Percentiles rank a stretch among this genome's conserved stretches.
Conservation (phyloP, 2,329 filamentous ascomycete species). For the Drechmeria coniospora region DNA sequence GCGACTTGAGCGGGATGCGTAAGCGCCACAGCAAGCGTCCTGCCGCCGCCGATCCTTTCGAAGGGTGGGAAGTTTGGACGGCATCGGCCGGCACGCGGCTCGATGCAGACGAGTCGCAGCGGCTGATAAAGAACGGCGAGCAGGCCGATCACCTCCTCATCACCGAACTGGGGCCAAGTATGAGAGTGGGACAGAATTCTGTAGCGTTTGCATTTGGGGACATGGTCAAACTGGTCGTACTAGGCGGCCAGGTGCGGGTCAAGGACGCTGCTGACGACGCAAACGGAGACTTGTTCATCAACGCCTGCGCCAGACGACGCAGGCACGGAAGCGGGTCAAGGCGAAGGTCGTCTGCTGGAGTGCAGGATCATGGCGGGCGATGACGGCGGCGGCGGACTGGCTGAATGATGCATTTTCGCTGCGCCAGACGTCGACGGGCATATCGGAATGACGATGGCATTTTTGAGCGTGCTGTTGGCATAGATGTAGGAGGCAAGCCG, state of each 20-base stretch:
- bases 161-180: conserved; percentile 48
- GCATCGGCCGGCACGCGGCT: conserved; percentile 28
- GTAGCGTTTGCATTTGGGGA: conserved; percentile 60
- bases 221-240: conserved; percentile 52
- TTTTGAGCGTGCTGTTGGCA: too few relatives aligned
- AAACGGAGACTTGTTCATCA: conserved; percentile 16
- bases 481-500: too few relatives aligned
- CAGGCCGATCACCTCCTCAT: conserved; percentile 44
- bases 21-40: conserved; percentile 14
- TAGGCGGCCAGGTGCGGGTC: conserved; percentile 48
- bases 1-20: conserved; percentile 10
- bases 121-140: conserved; percentile 25
- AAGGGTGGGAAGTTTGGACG: conserved; percentile 40
- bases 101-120: conserved; percentile 28
- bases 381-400: too few relatives aligned
- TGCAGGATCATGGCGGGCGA: too few relatives aligned
- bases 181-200: conserved; percentile 44
- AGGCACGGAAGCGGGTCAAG: conserved; percentile 12
- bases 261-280: conserved; percentile 23
- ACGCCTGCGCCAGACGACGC: conserved; percentile 23
- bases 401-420: too few relatives aligned
- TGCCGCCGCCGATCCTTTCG: conserved; percentile 10
- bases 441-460: too few relatives aligned
- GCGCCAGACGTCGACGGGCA: too few relatives aligned
- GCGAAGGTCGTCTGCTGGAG: too few relatives aligned